A percentile compares a stretch with the other conserved stretches of the same genome.
Evolutionary conservation across 2,329 filamentous ascomycete species (phyloP).

Genomic region (Tolypocladium capitatum): DNA sequence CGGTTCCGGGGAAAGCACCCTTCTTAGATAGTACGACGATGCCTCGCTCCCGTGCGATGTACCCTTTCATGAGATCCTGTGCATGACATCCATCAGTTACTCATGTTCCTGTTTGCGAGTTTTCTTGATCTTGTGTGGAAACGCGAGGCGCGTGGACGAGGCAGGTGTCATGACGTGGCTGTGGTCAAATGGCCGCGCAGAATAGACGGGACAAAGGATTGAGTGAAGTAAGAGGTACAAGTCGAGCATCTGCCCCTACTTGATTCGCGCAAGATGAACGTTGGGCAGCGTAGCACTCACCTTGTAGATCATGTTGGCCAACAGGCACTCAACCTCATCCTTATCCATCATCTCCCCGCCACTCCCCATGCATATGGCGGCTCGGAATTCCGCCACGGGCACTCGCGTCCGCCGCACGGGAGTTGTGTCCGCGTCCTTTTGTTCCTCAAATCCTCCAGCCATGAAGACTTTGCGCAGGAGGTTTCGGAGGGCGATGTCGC

Average conservation of each 20-base stretch:
- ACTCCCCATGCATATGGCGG: constrained; percentile 65
- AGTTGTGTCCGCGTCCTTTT: constrained; percentile 52
- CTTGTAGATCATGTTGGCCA: constrained; percentile 98
- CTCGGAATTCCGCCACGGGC: constrained; percentile 70
- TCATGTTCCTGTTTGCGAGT: constrained; percentile 10
- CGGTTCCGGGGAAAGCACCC: constrained; percentile 87
- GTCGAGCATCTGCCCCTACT: background rate
- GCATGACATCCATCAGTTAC: constrained; percentile 16
- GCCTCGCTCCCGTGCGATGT: constrained; percentile 81
- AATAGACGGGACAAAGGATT: background rate
- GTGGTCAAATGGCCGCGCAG: background rate
- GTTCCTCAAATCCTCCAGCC: constrained; percentile 65
- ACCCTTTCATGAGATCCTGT: constrained; percentile 91
- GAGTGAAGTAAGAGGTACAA: no score
- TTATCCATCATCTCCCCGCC: constrained; percentile 55
- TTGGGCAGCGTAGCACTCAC: constrained; percentile 31
- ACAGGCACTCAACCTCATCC: constrained; percentile 88
- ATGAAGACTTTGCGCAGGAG: constrained; percentile 85
- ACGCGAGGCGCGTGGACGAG: background rate
- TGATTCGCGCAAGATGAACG: background rate
- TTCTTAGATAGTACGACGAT: constrained; percentile 89
- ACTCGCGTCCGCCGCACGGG: constrained; percentile 63
- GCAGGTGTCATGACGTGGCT: background rate
- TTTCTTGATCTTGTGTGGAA: background rate
- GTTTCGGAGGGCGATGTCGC: constrained; percentile 86